Evolutionary conservation across 495 filamentous ascomycete species (phyloP).

Genomic region (Trichoderma asperelloides): DNA sequence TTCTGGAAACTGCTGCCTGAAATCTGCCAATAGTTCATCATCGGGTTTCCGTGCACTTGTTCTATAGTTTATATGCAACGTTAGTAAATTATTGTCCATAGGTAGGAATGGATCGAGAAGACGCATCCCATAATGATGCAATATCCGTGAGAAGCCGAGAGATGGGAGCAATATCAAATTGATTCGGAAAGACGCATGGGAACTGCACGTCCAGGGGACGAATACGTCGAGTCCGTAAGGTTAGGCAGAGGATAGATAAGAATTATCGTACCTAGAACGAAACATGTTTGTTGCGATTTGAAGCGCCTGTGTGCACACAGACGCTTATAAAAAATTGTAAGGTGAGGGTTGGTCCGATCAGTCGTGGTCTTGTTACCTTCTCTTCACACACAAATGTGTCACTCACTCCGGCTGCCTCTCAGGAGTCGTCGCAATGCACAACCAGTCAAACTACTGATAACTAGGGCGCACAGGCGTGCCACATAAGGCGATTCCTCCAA

Average conservation of each 20-base stretch:
- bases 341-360: not conserved
- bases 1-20: constrained; percentile 71
- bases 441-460: not conserved
- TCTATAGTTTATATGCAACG: constrained; percentile 31
- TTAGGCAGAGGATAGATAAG: not conserved
- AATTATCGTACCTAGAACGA: not conserved
- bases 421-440: not conserved
- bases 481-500: not conserved
- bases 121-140: too few species aligned
- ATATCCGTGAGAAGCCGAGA: too few species aligned
- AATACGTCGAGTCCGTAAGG: not conserved
- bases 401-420: not conserved
- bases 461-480: not conserved
- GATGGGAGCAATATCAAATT: too few species aligned
- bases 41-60: constrained; percentile 80
- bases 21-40: constrained; percentile 73
- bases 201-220: not conserved
- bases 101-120: too few species aligned
- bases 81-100: not conserved
- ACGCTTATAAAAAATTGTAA: not conserved
- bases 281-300: not conserved
- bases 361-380: not conserved
- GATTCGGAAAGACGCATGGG: too few species aligned
- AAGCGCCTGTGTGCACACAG: not conserved
- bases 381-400: not conserved